Conservation (phyloP, 805 yeast species). For the Blastobotrys attinorum region DNA sequence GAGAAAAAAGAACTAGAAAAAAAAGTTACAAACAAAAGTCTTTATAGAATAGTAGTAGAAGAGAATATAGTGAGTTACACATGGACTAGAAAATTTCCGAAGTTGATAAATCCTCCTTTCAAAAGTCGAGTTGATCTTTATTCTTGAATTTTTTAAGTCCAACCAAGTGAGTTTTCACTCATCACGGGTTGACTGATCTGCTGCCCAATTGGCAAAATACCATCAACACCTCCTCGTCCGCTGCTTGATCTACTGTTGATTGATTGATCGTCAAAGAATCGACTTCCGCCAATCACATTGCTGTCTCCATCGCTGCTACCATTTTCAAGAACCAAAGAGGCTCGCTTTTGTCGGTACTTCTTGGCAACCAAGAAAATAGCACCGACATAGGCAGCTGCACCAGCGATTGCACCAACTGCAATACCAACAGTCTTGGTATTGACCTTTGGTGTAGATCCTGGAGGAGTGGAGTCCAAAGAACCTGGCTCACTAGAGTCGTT, state of each 20-base stretch:
- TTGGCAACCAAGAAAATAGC: constrained; percentile 49
- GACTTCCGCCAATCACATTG: constrained; percentile 3
- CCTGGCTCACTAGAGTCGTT: constrained; percentile 18
- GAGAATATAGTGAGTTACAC: not conserved
- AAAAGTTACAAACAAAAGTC: not conserved
- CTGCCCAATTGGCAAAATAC: constrained; percentile 21
- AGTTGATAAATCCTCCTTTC: not conserved
- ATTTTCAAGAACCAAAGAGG: constrained; percentile 11
- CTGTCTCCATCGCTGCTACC: constrained; percentile 5
- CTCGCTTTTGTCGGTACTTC: constrained; percentile 32
- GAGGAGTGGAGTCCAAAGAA: constrained; percentile 27
- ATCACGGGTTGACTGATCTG: constrained; percentile 33
- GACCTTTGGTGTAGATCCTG: constrained; percentile 22
- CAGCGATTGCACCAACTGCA: constrained; percentile 75
- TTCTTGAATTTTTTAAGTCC: constrained; percentile 23
- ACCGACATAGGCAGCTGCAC: constrained; percentile 59
- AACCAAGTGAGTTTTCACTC: constrained; percentile 35
- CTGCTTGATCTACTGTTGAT: constrained; percentile 4
- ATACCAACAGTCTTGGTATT: constrained; percentile 59
- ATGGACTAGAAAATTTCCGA: not conserved
- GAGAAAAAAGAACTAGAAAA: not conserved
- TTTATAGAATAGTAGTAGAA: too few species aligned
- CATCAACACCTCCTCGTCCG: not conserved
- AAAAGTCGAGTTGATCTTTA: constrained; percentile 10
- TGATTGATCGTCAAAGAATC: constrained; percentile 19